phyloP scores from a whole-genome alignment of 495 filamentous ascomycete species.

The Jackrogersella minutella region DNA sequence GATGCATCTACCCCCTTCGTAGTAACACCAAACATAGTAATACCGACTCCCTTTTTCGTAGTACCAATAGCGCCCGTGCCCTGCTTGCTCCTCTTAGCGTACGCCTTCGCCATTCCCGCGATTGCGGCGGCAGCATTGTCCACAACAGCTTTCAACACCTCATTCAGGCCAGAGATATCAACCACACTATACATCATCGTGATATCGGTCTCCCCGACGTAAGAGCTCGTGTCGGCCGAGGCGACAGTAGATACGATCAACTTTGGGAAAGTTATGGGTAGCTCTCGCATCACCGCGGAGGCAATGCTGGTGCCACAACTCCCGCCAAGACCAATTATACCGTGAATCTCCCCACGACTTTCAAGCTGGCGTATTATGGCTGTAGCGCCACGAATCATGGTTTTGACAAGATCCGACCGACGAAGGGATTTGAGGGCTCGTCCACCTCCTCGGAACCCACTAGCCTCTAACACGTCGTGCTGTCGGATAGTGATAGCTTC shows the following conservation, averaged over 20 bases:
- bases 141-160: constrained; percentile 62
- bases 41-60: constrained; percentile 59
- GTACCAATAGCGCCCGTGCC: background rate
- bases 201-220: constrained; percentile 72
- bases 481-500: constrained; percentile 59
- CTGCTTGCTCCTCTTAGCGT: constrained; percentile 38
- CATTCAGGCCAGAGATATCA: constrained; percentile 72
- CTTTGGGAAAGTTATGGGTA: constrained; percentile 73
- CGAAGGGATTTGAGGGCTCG: constrained; percentile 43
- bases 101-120: constrained; percentile 61
- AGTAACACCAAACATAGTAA: constrained; percentile 81
- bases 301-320: constrained; percentile 66
- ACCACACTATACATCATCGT: constrained; percentile 74
- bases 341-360: constrained; percentile 55
- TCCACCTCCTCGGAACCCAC: constrained; percentile 22
- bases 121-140: constrained; percentile 68
- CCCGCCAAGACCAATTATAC: constrained; percentile 64
- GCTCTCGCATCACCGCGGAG: constrained; percentile 63
- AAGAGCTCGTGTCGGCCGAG: constrained; percentile 63
- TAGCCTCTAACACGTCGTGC: constrained; percentile 43
- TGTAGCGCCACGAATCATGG: constrained; percentile 56
- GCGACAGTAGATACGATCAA: constrained; percentile 74
- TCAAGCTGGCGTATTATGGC: constrained; percentile 48
- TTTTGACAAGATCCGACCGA: constrained; percentile 59
- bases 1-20: constrained; percentile 65